These are phyloP conservation scores for Graphilbum fragrans DNA, from an alignment of 2,329 filamentous ascomycete genomes.

Conservation along the genomic window DNA sequence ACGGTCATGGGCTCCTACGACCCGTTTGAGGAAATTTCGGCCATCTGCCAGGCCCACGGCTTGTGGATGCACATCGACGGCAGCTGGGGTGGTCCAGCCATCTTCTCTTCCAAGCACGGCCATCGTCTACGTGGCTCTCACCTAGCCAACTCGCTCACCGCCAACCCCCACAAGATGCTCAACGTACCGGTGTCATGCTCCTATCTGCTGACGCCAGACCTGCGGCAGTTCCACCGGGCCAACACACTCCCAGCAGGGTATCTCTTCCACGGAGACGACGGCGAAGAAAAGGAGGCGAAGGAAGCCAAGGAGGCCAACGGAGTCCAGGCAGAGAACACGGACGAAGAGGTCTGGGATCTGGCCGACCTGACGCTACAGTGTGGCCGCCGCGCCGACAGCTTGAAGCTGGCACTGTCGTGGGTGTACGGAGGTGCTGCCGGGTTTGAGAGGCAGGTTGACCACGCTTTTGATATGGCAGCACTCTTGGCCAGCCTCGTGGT, in stretches of 20 bases:
- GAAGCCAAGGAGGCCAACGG: conserved; percentile 58
- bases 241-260: conserved; percentile 85
- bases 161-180: conserved; percentile 98
- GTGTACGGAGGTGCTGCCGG: conserved; percentile 74
- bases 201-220: conserved; percentile 70
- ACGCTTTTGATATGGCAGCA: conserved; percentile 59
- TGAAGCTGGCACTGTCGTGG: conserved; percentile 85
- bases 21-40: conserved; percentile 57
- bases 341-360: conserved; percentile 65
- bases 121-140: conserved; percentile 57
- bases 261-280: conserved; percentile 51
- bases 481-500: conserved; percentile 53
- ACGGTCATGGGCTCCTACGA: conserved; percentile 89
- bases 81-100: conserved; percentile 76
- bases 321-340: conserved; percentile 13
- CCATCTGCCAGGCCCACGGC: conserved; percentile 56
- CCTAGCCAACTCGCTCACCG: conserved; percentile 67
- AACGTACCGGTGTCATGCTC: conserved; percentile 83
- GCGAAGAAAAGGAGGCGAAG: conserved; percentile 49
- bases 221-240: conserved; percentile 64
- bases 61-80: conserved; percentile 93
- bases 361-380: conserved; percentile 91
- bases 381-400: conserved; percentile 69
- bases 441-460: conserved; percentile 57
- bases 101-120: conserved; percentile 57